These are phyloP conservation scores for Rugonectria rugulosa DNA, from an alignment of 2,329 filamentous ascomycete species.

Conservation along the genomic window DNA sequence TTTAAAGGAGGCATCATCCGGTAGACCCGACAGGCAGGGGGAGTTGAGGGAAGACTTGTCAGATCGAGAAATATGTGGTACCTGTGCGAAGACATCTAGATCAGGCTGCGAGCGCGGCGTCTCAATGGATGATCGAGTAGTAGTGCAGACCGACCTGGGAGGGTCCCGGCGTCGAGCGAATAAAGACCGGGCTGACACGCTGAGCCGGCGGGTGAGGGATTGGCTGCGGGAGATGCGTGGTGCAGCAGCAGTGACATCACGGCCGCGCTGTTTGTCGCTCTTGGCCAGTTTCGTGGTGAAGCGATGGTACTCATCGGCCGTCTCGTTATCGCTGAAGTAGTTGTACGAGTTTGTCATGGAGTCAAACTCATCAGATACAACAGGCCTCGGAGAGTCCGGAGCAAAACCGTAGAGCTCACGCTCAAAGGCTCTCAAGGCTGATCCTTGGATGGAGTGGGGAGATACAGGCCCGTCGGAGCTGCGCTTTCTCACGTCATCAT, in stretches of 20 bases:
- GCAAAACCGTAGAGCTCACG: not conserved
- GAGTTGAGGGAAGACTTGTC: slow-evolving; percentile 28
- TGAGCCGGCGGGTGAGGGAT: slow-evolving; percentile 35
- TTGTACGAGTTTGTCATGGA: slow-evolving; percentile 31
- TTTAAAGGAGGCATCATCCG: slow-evolving; percentile 21
- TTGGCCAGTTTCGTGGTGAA: slow-evolving; percentile 44
- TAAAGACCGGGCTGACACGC: slow-evolving; percentile 36
- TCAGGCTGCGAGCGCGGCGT: not conserved
- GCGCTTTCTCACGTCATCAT: slow-evolving; percentile 33
- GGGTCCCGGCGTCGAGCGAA: slow-evolving; percentile 40
- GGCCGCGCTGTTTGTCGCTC: slow-evolving; percentile 34
- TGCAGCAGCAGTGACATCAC: slow-evolving; percentile 9
- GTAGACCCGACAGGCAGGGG: slow-evolving; percentile 15
- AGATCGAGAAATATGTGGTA: slow-evolving; percentile 15
- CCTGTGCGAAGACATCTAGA: not conserved
- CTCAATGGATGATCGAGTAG: slow-evolving; percentile 19
- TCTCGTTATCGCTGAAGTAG: slow-evolving; percentile 42
- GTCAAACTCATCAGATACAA: slow-evolving; percentile 18
- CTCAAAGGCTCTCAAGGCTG: not conserved
- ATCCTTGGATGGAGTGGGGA: slow-evolving; percentile 21
- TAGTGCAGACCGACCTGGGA: slow-evolving; percentile 23
- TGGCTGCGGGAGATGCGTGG: slow-evolving; percentile 22
- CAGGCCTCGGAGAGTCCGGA: slow-evolving; percentile 11
- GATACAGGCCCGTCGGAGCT: slow-evolving; percentile 32
- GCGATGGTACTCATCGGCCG: slow-evolving; percentile 46